Evolutionary conservation across 305 asterid genomes (phyloP).

Genomic region (Andrographis paniculata): DNA sequence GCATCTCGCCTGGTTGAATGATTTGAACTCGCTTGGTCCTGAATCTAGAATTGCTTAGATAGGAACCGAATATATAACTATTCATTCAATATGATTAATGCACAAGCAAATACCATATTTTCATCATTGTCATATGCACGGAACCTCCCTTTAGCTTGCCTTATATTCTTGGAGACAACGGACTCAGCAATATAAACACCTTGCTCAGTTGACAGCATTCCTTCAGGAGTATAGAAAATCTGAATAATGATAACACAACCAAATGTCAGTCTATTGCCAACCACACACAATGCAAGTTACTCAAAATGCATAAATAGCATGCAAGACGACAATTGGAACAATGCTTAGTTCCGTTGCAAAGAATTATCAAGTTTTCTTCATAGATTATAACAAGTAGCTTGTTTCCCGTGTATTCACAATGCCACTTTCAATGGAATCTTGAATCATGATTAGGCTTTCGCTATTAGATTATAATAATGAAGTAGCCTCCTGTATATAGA

Average conservation of each 20-base stretch:
- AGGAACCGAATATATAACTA: conserved; percentile 5
- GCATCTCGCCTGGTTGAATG: conserved; percentile 49
- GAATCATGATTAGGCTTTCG: too few species aligned
- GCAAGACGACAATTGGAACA: neutral
- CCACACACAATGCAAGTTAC: conserved; percentile 11
- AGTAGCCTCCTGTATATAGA: too few species aligned
- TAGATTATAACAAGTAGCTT: too few species aligned
- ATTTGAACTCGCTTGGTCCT: conserved; percentile 64
- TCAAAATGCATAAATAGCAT: neutral
- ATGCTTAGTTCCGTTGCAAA: too few species aligned
- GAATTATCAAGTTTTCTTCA: too few species aligned
- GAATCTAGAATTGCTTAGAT: conserved; percentile 22
- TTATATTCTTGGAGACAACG: conserved; percentile 63
- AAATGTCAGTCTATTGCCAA: conserved; percentile 18
- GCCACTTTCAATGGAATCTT: too few species aligned
- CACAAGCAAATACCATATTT: conserved; percentile 34
- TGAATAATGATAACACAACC: conserved; percentile 25
- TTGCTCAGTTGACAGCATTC: conserved; percentile 88
- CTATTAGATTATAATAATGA: too few species aligned
- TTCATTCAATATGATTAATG: neutral
- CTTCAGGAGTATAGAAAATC: conserved; percentile 89
- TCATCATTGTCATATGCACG: conserved; percentile 57
- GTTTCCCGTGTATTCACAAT: too few species aligned
- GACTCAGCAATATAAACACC: conserved; percentile 91
- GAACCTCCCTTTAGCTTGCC: conserved; percentile 90